Evolutionary conservation across 116 monocot species (phyloP), one percentile per base, ranked within the genome.

Genomic region (Cymodocea nodosa): DNA sequence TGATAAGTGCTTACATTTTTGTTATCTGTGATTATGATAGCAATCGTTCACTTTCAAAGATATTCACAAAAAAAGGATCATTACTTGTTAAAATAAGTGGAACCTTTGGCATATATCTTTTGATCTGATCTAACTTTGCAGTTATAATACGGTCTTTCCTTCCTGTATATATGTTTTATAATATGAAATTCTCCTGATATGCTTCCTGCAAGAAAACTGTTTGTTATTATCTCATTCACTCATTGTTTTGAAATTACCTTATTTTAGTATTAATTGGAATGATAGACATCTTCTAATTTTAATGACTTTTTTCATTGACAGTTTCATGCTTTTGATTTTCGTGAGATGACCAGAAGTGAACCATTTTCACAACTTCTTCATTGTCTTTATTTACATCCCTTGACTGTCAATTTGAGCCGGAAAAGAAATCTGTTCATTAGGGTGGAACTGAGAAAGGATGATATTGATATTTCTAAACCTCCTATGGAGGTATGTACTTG

Each of bases 241-340:
- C 49, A 56, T 53, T 54, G 13, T 53, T 23, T 25, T 68, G 35
- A 5, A 20, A 18, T 30, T 60, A 25, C 50, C 20, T 56, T 56
- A 19, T 19, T 56, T 19, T 56, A 19, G 58, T 13, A 25, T 58
- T 6, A 10, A 14, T 1, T 15, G 12, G 20, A 58, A 58, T 58
- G 7, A 58, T 23, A 58, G 22, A 58, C 15, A 10, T 23, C 25
- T 12, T 22, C 14, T 13, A 3, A 14, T 16, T 35, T 30, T 67
- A 54, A 51, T 54, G 25, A 52, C 35, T 53, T 54, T 53, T 73
- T 44, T 17, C 35, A 69, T 53, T 85, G 64, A 73, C 92, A 98
- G 98, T 80, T 89, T 60, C 84, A 84, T 73, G 89, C 86, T 66
- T 88, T 98, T 81, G 92, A 98, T 79, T 98, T 98, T 67, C 82